These are phyloP conservation scores for Solanum pimpinellifolium DNA, from an alignment of 257 asterid species.

Conservation along the genomic window DNA sequence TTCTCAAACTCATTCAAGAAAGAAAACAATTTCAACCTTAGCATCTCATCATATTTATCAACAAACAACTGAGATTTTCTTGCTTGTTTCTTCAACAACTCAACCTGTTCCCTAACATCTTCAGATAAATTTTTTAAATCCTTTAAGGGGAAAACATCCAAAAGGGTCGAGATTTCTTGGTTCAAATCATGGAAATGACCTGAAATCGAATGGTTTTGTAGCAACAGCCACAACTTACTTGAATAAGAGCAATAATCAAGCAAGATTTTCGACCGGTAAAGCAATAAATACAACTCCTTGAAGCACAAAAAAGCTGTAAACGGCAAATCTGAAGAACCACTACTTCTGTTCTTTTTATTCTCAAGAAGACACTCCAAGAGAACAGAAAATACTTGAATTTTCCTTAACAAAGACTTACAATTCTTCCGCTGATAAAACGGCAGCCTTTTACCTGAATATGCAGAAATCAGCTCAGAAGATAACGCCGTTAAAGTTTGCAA, in stretches of 20 bases:
- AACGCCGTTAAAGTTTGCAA: constrained; percentile 41
- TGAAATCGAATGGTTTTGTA: constrained; percentile 60
- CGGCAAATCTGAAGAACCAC: constrained; percentile 17
- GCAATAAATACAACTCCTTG: constrained; percentile 87
- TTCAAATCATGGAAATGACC: constrained; percentile 80
- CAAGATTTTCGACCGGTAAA: constrained; percentile 69
- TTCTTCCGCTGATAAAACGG: constrained; percentile 46
- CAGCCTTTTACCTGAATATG: constrained; percentile 23
- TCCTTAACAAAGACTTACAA: constrained; percentile 54
- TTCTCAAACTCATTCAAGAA: constrained; percentile 68
- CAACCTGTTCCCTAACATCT: constrained; percentile 66
- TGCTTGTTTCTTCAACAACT: constrained; percentile 51
- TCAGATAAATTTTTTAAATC: constrained; percentile 31
- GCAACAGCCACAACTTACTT: constrained; percentile 81
- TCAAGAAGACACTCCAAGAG: constrained; percentile 54
- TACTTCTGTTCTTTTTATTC: neutral
- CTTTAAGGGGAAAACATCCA: constrained; percentile 69
- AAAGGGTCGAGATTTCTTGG: constrained; percentile 71
- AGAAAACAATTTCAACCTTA: constrained; percentile 46
- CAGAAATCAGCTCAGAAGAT: constrained; percentile 38
- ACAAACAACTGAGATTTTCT: constrained; percentile 40
- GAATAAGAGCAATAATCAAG: constrained; percentile 62
- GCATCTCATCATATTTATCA: constrained; percentile 46
- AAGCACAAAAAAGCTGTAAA: constrained; percentile 56
- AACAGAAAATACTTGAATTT: constrained; percentile 50